These are phyloP conservation scores for Colletotrichum higginsianum DNA, from an alignment of 2,329 filamentous ascomycete species.

Conservation along the genomic window DNA sequence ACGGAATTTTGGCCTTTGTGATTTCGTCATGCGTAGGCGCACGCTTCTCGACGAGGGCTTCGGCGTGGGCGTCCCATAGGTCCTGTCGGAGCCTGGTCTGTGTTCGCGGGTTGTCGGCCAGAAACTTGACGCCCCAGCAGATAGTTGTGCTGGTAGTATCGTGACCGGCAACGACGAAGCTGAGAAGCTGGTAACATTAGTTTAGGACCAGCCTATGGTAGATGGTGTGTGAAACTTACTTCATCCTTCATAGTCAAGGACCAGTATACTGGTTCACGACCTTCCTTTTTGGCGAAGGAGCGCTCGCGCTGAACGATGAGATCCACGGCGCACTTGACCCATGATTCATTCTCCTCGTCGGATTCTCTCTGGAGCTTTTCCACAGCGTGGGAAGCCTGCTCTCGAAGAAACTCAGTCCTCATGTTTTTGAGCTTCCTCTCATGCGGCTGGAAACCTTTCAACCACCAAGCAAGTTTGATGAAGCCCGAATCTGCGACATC, in stretches of 20 bases:
- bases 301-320: constrained; percentile 13
- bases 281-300: constrained; percentile 27
- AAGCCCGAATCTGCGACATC: not conserved
- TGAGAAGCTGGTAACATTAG: not conserved
- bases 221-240: not conserved
- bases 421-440: not conserved
- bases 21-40: constrained; percentile 41
- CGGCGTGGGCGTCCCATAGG: not conserved
- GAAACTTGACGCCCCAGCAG: constrained; percentile 47
- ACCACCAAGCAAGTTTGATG: not conserved
- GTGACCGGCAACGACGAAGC: constrained; percentile 44
- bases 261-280: constrained; percentile 19
- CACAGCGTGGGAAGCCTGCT: not conserved
- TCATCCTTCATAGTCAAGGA: constrained; percentile 9
- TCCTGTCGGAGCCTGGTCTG: constrained; percentile 11
- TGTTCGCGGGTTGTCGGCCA: not conserved
- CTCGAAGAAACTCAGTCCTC: not conserved
- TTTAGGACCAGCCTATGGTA: no score
- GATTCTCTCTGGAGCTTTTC: not conserved
- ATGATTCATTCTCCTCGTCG: not conserved
- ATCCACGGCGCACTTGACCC: constrained; percentile 16
- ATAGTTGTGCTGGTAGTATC: constrained; percentile 48
- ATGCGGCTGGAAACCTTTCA: not conserved
- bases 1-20: constrained; percentile 46
- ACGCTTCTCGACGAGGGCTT: constrained; percentile 31